Percentiles rank a stretch among this genome's conserved stretches.
Evolutionary conservation across 1,284 basidiomycete genomes (phyloP).

Genomic region (Boletus calvinii): DNA sequence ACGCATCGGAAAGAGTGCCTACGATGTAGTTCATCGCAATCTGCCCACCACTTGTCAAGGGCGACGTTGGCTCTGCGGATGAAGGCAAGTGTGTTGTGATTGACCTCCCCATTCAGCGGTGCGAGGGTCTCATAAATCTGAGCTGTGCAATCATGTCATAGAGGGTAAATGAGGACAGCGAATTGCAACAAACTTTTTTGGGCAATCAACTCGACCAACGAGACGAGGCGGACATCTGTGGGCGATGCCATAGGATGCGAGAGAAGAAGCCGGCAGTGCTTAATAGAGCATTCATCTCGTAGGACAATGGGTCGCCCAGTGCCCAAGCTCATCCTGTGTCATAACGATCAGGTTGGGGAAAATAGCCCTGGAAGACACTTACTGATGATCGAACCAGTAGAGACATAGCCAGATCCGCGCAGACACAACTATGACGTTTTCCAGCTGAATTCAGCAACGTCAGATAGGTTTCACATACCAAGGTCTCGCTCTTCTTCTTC

Average conservation of each 20-base stretch:
- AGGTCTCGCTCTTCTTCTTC: conserved; percentile 87
- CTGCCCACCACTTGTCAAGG: conserved; percentile 85
- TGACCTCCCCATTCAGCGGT: conserved; percentile 84
- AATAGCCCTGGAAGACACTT: conserved; percentile 31
- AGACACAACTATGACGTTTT: conserved; percentile 65
- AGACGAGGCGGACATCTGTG: conserved; percentile 85
- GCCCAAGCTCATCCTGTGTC: conserved; percentile 80
- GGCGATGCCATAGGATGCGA: conserved; percentile 83
- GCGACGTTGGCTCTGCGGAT: conserved; percentile 83
- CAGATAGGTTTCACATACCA: conserved; percentile 44
- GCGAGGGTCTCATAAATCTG: conserved; percentile 89
- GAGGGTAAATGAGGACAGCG: conserved; percentile 18
- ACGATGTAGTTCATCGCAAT: conserved; percentile 84
- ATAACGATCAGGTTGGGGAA: conserved; percentile 22
- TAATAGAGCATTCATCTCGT: conserved; percentile 84
- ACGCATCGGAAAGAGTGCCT: conserved; percentile 26
- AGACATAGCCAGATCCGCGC: conserved; percentile 92
- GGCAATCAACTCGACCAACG: conserved; percentile 87
- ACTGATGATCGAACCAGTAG: conserved; percentile 93
- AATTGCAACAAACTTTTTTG: conserved; percentile 66
- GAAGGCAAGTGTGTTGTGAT: conserved; percentile 79
- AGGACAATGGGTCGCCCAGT: conserved; percentile 88
- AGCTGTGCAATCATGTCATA: conserved; percentile 45
- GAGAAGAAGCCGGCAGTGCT: conserved; percentile 78
- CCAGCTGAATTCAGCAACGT: conserved; percentile 8